phyloP scores from a whole-genome alignment of 2,329 filamentous ascomycete genomes.

The Phaeosphaeriaceae sp. region DNA sequence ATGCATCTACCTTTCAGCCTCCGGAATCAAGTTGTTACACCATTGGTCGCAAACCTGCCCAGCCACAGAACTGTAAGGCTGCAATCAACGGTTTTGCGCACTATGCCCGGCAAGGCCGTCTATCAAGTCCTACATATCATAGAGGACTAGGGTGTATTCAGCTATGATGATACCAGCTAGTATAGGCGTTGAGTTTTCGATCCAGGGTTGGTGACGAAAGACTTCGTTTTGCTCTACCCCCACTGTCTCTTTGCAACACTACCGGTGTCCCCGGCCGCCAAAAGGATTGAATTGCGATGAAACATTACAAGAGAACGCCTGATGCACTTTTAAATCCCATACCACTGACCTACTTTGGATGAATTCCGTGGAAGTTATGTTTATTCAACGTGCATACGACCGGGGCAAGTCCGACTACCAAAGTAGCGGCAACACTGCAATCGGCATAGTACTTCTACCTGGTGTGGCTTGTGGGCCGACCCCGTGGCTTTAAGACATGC shows the following conservation, averaged over 20 bases:
- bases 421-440: conserved; percentile 2
- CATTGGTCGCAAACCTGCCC: no score
- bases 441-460: conserved; percentile 3
- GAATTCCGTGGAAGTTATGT: conserved; percentile 2
- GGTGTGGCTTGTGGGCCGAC: conserved; percentile 15
- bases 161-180: conserved; percentile 4
- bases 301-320: neutral
- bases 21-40: neutral
- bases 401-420: neutral
- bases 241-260: conserved; percentile 6
- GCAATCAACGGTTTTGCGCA: neutral
- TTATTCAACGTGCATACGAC: neutral
- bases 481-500: conserved; percentile 8
- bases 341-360: conserved; percentile 11
- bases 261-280: conserved; percentile 12
- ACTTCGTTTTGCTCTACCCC: conserved; percentile 3
- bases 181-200: conserved; percentile 3
- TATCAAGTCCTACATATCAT: neutral
- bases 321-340: conserved; percentile 3
- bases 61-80: neutral
- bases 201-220: neutral
- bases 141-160: conserved; percentile 1
- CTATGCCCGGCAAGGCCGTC: neutral
- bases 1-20: neutral
- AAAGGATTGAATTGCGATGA: neutral